phyloP scores from a whole-genome alignment of 139 green algal genomes.

The Micractinium sp. region DNA sequence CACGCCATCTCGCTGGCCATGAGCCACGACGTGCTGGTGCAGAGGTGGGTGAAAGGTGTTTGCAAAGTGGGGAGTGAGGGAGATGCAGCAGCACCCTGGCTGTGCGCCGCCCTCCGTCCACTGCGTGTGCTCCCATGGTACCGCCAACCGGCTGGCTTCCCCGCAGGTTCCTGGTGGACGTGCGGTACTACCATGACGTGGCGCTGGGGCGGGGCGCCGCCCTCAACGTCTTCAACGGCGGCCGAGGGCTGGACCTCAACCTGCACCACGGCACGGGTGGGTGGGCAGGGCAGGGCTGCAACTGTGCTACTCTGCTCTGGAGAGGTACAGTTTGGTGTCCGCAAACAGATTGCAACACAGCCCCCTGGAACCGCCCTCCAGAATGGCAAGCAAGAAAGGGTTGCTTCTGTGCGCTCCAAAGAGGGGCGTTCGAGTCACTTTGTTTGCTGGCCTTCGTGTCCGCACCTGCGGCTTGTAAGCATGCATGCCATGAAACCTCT shows the following conservation, averaged over 20 bases:
- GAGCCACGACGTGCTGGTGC: constrained; percentile 1
- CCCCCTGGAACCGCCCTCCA: too few species aligned
- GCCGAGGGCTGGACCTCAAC: constrained; percentile 12
- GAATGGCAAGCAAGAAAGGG: too few species aligned
- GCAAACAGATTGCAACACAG: too few species aligned
- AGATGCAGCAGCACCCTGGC: neutral
- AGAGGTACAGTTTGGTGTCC: too few species aligned
- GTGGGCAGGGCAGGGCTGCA: neutral
- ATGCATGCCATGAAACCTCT: too few species aligned
- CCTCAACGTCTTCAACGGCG: constrained; percentile 27
- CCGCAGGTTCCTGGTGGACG: constrained; percentile 9
- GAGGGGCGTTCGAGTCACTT: too few species aligned
- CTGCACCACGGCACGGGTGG: constrained; percentile 11
- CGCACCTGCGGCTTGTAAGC: too few species aligned
- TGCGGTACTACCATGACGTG: constrained; percentile 14
- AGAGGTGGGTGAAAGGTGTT: neutral
- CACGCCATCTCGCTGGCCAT: neutral
- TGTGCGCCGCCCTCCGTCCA: too few species aligned
- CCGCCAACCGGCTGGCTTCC: neutral
- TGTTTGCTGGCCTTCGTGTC: too few species aligned
- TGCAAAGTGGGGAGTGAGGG: too few species aligned
- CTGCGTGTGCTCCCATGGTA: neutral
- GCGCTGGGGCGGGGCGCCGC: neutral
- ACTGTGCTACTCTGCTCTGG: too few species aligned
- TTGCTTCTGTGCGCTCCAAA: too few species aligned